Evolutionary conservation across 257 asterid genomes (phyloP).

Genomic region (Ligustrum vulgare): DNA sequence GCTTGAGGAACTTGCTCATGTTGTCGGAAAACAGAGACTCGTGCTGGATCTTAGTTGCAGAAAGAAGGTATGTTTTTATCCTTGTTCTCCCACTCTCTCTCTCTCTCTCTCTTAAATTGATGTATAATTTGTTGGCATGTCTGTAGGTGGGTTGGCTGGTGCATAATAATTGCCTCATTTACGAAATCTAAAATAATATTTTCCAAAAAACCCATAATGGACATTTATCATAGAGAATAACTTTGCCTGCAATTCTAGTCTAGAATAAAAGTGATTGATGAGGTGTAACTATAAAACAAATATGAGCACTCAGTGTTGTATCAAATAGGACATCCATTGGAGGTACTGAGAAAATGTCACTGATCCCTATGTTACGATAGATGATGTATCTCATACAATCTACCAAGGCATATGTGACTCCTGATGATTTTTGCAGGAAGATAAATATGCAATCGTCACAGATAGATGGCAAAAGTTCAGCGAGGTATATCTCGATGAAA

Average conservation of each 20-base stretch:
- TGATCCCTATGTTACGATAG: conserved; percentile 3
- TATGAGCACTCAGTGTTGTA: neutral
- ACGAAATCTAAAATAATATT: conserved; percentile 7
- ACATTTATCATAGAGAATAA: neutral
- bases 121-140: neutral
- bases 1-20: conserved; percentile 71
- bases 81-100: neutral
- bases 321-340: neutral
- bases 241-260: neutral
- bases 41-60: conserved; percentile 96
- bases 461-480: conserved; percentile 98
- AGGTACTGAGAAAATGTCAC: neutral
- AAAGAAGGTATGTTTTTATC: conserved; percentile 61
- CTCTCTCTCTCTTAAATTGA: too few relatives aligned
- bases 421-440: conserved; percentile 48
- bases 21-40: conserved; percentile 76
- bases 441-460: conserved; percentile 79
- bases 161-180: neutral
- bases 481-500: conserved; percentile 69
- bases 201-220: conserved; percentile 1
- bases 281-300: neutral
- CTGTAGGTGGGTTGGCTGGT: neutral
- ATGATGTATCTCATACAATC: conserved; percentile 6
- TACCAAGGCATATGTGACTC: conserved; percentile 22
- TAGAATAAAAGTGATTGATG: conserved; percentile 9